Evolutionary conservation across 257 asterid genomes (phyloP), one percentile per base, ranked within the genome.

Genomic region (Fraxinus americana): DNA sequence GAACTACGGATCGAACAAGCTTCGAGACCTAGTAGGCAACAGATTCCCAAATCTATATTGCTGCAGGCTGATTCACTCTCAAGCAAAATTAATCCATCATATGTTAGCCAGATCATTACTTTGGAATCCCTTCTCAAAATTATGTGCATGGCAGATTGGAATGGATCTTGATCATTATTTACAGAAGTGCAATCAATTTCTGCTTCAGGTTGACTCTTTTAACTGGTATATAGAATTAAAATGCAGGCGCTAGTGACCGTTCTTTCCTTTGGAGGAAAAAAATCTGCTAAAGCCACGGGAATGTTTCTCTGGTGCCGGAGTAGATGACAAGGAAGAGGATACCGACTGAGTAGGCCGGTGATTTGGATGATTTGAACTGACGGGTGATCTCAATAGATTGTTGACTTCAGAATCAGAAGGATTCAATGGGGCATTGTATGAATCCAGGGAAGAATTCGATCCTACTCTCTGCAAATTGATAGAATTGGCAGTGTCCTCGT

Each of bases 251-350:
- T 59, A 94, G 71, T 82, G 80, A 66, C 87, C 83, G 32, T 41
- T 79, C 86, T 89, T 92, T 41, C 83, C 85, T 82, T 91, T 92
- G 0, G 97, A 80, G 50, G 98, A 90, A 84, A 94, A 94, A 90
- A 92, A 94, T 86, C 97, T 85, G 89, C 91, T 92, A 67, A 94
- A 80, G 63, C 93, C 97, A 68, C 94, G 96, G n/a, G 87, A 67
- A 32, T 92, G 90, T 83, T 92, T 94, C 85, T 94, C 97, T 1
- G 96, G 92, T 19, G 97, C 86, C 4, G 88, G 89, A 2, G 89
- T 86, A 8, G 91, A 81, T 65, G 97, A 86, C 14, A 90, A 52
- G 32, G 90, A 86, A 69, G 94, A 86, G 32, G 94, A 81, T 65
- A 91, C 86, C 0, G 96, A 93, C 83, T 82, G 87, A 36, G 92